These are phyloP conservation scores for Huntiella abstrusa DNA, from an alignment of 2,329 filamentous ascomycete genomes.

Conservation along the genomic window DNA sequence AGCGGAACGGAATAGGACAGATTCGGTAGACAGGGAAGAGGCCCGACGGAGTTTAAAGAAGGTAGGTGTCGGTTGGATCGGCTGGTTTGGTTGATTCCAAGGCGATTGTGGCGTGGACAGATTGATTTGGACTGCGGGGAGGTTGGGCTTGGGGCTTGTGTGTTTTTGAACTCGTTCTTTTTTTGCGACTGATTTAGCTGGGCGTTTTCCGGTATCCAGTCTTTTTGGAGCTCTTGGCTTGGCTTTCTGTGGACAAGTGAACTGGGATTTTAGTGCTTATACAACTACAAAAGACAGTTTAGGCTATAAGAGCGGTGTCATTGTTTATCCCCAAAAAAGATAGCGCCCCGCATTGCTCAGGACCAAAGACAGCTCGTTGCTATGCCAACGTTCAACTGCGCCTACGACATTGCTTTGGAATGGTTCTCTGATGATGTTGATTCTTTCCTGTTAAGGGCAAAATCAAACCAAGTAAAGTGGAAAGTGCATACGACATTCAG, in stretches of 20 bases:
- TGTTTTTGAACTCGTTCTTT: background rate
- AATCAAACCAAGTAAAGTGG: no score
- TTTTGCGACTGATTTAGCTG: background rate
- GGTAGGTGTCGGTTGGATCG: no score
- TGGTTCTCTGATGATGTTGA: no score
- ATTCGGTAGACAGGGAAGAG: no score
- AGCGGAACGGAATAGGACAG: no score
- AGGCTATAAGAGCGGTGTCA: background rate
- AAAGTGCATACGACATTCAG: no score
- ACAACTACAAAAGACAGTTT: background rate
- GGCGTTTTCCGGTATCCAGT: background rate
- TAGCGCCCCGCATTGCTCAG: background rate
- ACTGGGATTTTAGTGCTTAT: background rate
- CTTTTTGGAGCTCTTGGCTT: background rate
- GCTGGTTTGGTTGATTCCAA: no score
- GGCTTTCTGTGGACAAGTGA: background rate
- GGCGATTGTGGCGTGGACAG: no score
- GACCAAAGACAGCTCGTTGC: background rate
- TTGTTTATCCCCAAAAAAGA: background rate
- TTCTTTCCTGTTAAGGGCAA: no score
- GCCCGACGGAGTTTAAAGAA: no score
- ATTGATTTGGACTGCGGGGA: background rate
- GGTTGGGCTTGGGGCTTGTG: background rate
- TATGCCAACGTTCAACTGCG: background rate
- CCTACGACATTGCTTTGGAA: background rate